Evolutionary conservation across 2,329 filamentous ascomycete genomes (phyloP).

Genomic region (Ceratocystis albifundus): DNA sequence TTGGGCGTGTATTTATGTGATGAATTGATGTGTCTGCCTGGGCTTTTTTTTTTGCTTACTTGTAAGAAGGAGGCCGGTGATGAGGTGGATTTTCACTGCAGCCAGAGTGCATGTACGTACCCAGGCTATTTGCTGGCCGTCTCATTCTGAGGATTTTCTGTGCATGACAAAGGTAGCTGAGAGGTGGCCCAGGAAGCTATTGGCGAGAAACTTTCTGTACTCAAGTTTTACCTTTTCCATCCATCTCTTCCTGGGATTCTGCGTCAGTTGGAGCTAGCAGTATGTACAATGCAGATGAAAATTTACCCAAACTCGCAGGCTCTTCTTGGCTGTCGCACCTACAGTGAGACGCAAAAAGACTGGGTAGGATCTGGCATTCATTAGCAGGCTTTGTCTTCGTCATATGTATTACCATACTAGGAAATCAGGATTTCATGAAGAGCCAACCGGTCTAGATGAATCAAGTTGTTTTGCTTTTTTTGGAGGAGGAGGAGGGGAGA

Average conservation of each 20-base stretch:
- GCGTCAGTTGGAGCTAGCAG: background rate
- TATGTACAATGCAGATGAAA: background rate
- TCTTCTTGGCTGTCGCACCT: background rate
- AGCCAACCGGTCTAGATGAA: background rate
- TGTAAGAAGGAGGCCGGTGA: background rate
- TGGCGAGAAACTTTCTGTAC: background rate
- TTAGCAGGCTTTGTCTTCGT: background rate
- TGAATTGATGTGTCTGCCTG: background rate
- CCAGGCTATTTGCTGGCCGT: too few species aligned
- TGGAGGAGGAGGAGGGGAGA: background rate
- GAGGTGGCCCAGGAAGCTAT: background rate
- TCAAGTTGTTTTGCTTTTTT: background rate
- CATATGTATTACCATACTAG: background rate
- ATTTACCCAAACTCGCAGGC: background rate
- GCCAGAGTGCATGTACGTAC: background rate
- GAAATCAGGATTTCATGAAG: background rate
- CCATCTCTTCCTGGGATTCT: background rate
- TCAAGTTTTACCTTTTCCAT: background rate
- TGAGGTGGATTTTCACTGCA: background rate
- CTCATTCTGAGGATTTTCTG: background rate
- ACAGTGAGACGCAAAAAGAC: background rate
- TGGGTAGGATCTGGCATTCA: background rate
- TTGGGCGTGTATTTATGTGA: background rate
- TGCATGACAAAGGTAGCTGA: slow-evolving; percentile 10
- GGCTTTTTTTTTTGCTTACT: background rate